Evolutionary conservation across 257 asterid genomes (phyloP), one percentile per base, ranked within the genome.

Genomic region (Lantana camara): DNA sequence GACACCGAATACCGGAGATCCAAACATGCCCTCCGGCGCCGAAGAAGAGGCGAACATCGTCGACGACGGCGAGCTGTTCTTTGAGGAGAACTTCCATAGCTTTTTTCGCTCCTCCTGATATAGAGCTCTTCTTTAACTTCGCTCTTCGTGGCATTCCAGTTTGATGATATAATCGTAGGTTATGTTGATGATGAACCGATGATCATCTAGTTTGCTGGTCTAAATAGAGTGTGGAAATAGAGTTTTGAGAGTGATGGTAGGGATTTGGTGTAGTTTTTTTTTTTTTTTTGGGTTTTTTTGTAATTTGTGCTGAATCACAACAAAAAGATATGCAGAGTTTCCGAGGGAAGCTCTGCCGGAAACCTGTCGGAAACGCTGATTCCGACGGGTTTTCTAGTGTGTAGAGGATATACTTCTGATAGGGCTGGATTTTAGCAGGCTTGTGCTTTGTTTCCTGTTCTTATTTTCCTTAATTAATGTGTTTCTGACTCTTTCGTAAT

Each of bases 21-120:
- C 71, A 57, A 37, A 87, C 88, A 9, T 87, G 95, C 46, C 95
- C 95, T 2, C 92, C 88, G 9, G 86, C 95, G 0, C 95, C 95
- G 3, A 84, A 80, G 83, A 87, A 87, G 76, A 64, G 79, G 49
- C 63, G 85, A 61, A 63, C 73, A 45, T 47, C 75, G 49, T 47
- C 65, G 6, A 46, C 67, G 4, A 55, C 65, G 6, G 41, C 67
- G 4, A 55, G 53, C 16, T 68, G 77, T 45, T 72, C 88, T 9
- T 51, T 64, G 62, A 63, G 71, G 41, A 78, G 84, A 64, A 67
- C 64, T 9, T 85, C 90, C 0, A 71, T 82, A 14, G 52, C 84
- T 12, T 87, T 84, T 60, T 87, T 80, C 41, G 52, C 78, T 35
- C 84, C 87, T 34, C 91, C 91, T 16, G 95, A 87, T 62, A 71